Percentiles rank a stretch among this genome's conserved stretches.
phyloP scores from a whole-genome alignment of 2,329 filamentous ascomycete species.

The Sclerotiophoma versabilis region DNA sequence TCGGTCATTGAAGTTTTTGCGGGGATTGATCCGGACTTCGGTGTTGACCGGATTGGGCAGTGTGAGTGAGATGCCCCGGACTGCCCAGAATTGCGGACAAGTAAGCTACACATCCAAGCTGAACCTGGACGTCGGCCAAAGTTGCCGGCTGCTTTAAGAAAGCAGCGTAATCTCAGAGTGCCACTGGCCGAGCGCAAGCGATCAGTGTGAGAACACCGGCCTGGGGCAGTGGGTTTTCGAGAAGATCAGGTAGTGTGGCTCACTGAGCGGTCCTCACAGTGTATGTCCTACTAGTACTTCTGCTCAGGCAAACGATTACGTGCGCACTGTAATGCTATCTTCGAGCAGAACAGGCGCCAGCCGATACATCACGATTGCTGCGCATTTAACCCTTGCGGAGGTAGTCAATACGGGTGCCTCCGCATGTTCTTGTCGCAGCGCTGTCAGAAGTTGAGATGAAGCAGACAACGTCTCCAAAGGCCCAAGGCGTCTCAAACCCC shows the following conservation, averaged over 20 bases:
- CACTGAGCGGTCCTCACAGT: too few relatives aligned
- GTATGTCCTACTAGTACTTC: too few relatives aligned
- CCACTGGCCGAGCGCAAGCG: not conserved
- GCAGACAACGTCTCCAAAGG: conserved; percentile 12
- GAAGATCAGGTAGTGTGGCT: too few relatives aligned
- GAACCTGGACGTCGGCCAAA: not conserved
- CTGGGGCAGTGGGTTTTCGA: not conserved
- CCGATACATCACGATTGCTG: not conserved
- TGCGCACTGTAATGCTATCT: not conserved
- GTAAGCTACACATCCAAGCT: not conserved
- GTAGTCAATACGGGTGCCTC: not conserved
- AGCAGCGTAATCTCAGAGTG: not conserved
- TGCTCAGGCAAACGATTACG: not conserved
- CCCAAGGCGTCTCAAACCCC: conserved; percentile 1
- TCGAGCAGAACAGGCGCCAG: not conserved
- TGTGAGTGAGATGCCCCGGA: not conserved
- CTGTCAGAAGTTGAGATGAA: conserved; percentile 18
- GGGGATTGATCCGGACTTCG: conserved; percentile 10
- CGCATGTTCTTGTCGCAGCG: conserved; percentile 6
- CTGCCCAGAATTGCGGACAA: not conserved
- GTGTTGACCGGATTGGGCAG: conserved; percentile 4
- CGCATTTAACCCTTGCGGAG: not conserved
- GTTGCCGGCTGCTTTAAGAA: not conserved
- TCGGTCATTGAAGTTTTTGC: conserved; percentile 1
- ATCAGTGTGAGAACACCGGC: not conserved